Conservation (phyloP, 2,329 filamentous ascomycete genomes). For the Fusarium oxysporum region DNA sequence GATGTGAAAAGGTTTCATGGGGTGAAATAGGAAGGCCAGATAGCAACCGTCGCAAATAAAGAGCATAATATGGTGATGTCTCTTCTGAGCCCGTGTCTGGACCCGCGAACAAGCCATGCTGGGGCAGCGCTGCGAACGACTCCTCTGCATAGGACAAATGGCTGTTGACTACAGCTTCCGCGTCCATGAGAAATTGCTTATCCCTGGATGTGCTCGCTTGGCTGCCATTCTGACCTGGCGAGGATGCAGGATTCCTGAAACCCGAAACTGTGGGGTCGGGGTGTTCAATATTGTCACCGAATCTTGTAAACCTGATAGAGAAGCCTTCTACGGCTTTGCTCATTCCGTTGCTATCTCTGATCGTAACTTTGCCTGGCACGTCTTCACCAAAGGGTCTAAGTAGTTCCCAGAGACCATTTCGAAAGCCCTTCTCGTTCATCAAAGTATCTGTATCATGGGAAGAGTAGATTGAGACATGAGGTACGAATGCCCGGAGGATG, state of each 20-base stretch:
- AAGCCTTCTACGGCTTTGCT: conserved; percentile 90
- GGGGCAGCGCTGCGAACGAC: conserved; percentile 55
- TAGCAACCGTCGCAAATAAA: conserved; percentile 86
- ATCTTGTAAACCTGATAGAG: conserved; percentile 83
- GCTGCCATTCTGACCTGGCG: conserved; percentile 49
- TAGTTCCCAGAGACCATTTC: conserved; percentile 83
- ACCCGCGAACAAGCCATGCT: conserved; percentile 54
- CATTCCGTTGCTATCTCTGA: conserved; percentile 88
- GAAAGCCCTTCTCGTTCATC: conserved; percentile 84
- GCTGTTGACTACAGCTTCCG: conserved; percentile 83
- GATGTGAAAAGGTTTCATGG: conserved; percentile 94
- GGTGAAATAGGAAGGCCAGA: conserved; percentile 82
- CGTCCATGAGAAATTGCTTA: conserved; percentile 64
- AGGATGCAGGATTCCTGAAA: conserved; percentile 51
- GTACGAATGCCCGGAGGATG: conserved; percentile 87
- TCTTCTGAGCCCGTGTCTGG: conserved; percentile 60
- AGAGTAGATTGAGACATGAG: conserved; percentile 87
- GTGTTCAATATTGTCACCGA: conserved; percentile 69
- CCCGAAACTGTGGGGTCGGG: conserved; percentile 56
- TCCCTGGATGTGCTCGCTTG: conserved; percentile 48
- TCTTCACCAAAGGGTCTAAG: conserved; percentile 91
- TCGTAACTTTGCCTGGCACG: conserved; percentile 86
- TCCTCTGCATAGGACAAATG: conserved; percentile 82
- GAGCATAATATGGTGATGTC: conserved; percentile 83
- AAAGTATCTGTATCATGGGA: conserved; percentile 87